Evolutionary conservation across 257 asterid genomes (phyloP), one percentile per base, ranked within the genome.

Genomic region (Fraxinus cuspidata): DNA sequence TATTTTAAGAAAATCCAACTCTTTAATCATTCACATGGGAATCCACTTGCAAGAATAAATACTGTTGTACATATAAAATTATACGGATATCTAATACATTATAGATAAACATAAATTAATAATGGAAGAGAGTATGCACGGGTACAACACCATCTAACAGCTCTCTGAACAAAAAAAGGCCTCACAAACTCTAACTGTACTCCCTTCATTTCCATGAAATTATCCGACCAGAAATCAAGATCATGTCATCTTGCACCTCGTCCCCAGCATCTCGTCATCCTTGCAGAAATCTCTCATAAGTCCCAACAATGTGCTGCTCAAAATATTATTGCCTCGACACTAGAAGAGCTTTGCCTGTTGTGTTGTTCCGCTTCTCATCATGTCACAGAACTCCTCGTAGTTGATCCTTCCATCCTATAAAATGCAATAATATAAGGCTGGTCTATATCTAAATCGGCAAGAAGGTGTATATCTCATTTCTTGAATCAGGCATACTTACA

Each of bases 311-410:
- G 38, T 21, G 65, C 82, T 75, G 81, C 80, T 83, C 5, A 31
- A 49, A 69, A 69, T 66, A 3, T 72, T 78, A 49, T 8, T 69
- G 42, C 23, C 35, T 74, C 32, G 1, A 76, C 72, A 70, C 84
- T 88, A 90, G 72, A 92, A 86, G 79, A 92, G 91, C 81, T 89
- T 90, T 35, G 78, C 86, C 65, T 74, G 92, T 76, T 81, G 94
- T 47, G 82, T 79, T 2, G 92, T 84, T 84, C 98, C 98, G 21
- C 96, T 88, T 87, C 96, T 90, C 98, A 94, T 94, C 98, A 94
- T 94, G 29, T 95, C 93, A 72, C 96, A 89, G 71, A 94, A 94
- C 86, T 94, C 98, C 73, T 90, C 97, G 2, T 94, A 94, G 78
- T 94, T 92, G 85, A 94, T 94, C 79, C 88, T 85, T 68, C 98